Base-by-base conservation (phyloP, 2,329 filamentous ascomycete species). In the Verticillium klebahnii region DNA sequence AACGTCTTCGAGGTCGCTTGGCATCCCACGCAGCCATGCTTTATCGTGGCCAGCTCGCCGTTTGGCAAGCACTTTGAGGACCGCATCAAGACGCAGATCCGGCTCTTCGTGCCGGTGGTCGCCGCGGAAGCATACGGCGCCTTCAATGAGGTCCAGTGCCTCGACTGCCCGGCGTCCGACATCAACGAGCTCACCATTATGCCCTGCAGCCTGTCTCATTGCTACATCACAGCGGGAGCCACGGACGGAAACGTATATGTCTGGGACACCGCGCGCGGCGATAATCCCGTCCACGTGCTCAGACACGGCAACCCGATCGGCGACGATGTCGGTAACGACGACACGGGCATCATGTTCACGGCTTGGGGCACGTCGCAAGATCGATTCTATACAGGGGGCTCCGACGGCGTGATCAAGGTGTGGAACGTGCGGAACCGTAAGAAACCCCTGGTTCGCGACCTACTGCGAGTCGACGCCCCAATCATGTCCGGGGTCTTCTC, bases 1-100 rank as follows among this genome's bases (percentile, higher is more conserved):
- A 89, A 89, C 61, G 84, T 88, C 1, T 89, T 89, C 55, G 86
- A 89, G 67, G 82, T 88, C 2, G 74, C 80, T 0, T 89, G 86
- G 86, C 86, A 89, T 67, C 86, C 86, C 0, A 77, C 69, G 0
- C 74, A 82, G 56, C 72, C 76, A 2, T 75, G 77, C 25, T 89
- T 89, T 65, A 74, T 85, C 5, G 84, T 80, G 4, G 86, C 85
- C 2, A 88, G 85, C 0, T 83, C 85, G 0, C 83, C 84, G 0
- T 76, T 74, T 9, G 79, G 79, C 14, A 71, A 75, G n/a, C 76
- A 78, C 37, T 68, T 77, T 4, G 78, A 83, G 32, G 71, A 78
- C 25, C 67, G 75, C 5, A 74, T 82, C 8, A 75, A 75, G 29
- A 88, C 85, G 0, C 86, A 89, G 69, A 77, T 89, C 19, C 81